Percentiles rank a stretch among this genome's conserved stretches.
Evolutionary conservation across 768 basidiomycete species (phyloP).

Genomic region (Cystofilobasidium ferigula): DNA sequence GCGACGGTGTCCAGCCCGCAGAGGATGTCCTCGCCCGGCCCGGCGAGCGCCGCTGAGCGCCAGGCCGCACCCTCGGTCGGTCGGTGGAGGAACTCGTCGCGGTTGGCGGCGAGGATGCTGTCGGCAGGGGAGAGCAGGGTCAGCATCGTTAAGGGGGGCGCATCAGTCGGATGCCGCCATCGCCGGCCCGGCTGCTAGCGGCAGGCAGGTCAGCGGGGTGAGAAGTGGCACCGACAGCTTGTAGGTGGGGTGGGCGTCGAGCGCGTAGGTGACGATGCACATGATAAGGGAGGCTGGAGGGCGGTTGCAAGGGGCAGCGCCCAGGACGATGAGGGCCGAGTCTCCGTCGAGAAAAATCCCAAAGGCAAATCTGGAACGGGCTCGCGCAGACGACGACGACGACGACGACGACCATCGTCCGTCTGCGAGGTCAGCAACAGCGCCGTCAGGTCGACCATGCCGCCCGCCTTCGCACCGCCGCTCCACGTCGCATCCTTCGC

Average conservation of each 20-base stretch:
- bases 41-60: neutral
- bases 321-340: too few species aligned
- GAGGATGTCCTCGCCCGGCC: neutral
- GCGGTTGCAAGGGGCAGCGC: too few species aligned
- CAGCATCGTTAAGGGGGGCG: neutral
- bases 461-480: conserved; percentile 15
- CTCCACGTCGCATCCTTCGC: conserved; percentile 18
- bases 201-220: neutral
- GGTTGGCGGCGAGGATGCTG: conserved; percentile 16
- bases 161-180: neutral
- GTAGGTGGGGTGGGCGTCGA: conserved; percentile 19
- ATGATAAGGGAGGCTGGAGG: too few species aligned
- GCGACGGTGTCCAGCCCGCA: conserved; percentile 10
- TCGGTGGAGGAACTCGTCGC: conserved; percentile 24
- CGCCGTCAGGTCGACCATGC: too few species aligned
- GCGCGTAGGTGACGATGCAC: conserved; percentile 23
- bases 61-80: conserved; percentile 3
- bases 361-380: too few species aligned
- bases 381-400: too few species aligned
- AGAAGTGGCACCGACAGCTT: neutral
- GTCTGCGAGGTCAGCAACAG: too few species aligned
- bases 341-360: too few species aligned
- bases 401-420: too few species aligned
- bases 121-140: neutral
- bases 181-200: too few species aligned